phyloP scores from a whole-genome alignment of 148 eudicot species.

The Rhododendron henanense region DNA sequence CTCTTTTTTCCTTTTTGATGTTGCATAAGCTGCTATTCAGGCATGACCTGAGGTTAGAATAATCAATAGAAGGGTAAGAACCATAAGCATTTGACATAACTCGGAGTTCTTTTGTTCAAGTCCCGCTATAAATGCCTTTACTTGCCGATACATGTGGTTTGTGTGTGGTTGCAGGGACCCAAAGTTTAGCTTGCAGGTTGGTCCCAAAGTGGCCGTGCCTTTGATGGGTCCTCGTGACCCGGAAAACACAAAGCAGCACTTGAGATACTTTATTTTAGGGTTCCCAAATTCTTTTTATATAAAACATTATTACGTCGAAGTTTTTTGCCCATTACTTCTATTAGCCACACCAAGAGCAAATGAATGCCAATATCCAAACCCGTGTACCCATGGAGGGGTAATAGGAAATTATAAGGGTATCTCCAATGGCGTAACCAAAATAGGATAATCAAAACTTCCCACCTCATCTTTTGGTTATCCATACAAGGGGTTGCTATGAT shows the following conservation, averaged over 20 bases:
- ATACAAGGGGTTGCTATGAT: no score
- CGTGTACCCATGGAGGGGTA: background rate
- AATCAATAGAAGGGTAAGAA: background rate
- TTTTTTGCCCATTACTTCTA: background rate
- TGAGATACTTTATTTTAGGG: background rate
- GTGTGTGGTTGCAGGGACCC: background rate
- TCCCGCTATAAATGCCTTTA: background rate
- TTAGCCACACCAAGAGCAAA: background rate
- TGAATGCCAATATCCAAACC: background rate
- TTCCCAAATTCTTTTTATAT: background rate
- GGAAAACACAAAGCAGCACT: background rate
- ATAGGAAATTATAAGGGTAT: background rate
- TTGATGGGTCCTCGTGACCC: background rate
- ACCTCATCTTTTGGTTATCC: no score
- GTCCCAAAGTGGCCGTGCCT: background rate
- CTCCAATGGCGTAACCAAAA: no score
- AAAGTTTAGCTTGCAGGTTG: background rate
- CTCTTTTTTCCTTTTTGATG: background rate
- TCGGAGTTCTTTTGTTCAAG: background rate
- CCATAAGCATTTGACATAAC: background rate
- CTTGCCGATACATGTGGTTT: background rate
- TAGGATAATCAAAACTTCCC: no score
- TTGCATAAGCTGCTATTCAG: background rate
- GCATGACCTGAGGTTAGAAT: background rate
- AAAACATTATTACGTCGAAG: background rate